These are phyloP conservation scores for Elsinoe batatas DNA, from an alignment of 2,329 filamentous ascomycete genomes.

Conservation along the genomic window DNA sequence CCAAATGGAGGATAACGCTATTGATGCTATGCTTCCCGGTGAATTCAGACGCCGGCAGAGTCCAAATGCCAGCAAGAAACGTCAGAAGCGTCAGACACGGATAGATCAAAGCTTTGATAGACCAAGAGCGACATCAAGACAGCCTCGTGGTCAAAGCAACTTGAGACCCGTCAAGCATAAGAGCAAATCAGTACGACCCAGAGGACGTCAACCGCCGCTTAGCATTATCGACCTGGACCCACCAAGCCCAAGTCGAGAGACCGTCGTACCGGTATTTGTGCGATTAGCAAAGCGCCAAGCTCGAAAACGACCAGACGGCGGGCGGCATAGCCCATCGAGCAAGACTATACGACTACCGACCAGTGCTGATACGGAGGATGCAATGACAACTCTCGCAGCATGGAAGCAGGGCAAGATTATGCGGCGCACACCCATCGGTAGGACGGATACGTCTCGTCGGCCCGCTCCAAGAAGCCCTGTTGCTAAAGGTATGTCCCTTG, in stretches of 20 bases:
- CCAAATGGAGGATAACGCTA: constrained; percentile 36
- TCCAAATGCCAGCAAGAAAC: constrained; percentile 20
- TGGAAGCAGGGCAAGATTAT: constrained; percentile 42
- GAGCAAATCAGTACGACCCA: constrained; percentile 13
- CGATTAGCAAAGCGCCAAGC: constrained; percentile 45
- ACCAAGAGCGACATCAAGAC: not conserved
- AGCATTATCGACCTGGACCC: constrained; percentile 42
- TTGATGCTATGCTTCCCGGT: constrained; percentile 33
- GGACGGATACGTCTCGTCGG: no score
- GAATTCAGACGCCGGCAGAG: constrained; percentile 15
- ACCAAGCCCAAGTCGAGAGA: constrained; percentile 20
- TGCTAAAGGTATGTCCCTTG: no score
- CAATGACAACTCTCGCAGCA: constrained; percentile 37
- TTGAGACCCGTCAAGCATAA: not conserved
- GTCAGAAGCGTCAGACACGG: constrained; percentile 30
- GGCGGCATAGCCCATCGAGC: constrained; percentile 41
- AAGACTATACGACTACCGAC: constrained; percentile 46
- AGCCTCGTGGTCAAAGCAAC: no score
- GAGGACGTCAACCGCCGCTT: constrained; percentile 24
- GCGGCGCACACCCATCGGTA: not conserved
- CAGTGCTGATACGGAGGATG: constrained; percentile 45
- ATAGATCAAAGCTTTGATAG: constrained; percentile 28
- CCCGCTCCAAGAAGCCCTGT: no score
- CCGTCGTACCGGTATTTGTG: constrained; percentile 43
- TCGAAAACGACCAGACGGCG: constrained; percentile 37